Evolutionary conservation across 2,329 filamentous ascomycete genomes (phyloP), one percentile per base, ranked within the genome.

Genomic region (Calonectria pseudoturangicola): DNA sequence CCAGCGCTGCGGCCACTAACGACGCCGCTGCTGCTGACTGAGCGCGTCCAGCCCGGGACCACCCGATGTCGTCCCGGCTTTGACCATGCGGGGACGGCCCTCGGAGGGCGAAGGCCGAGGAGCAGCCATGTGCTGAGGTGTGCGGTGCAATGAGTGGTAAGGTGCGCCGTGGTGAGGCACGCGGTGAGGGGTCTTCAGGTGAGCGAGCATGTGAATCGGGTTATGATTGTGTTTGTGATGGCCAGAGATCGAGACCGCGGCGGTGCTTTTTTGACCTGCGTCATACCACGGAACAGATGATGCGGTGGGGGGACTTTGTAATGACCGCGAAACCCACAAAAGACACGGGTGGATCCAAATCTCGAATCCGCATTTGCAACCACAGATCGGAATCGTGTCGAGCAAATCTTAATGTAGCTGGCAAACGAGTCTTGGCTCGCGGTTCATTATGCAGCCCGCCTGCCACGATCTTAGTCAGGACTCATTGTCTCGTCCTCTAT

Each of bases 31-130:
- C 12, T 67, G 54, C 63, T 67, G 63, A 67, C 63, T 54, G 63
- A 68, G 48, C 47, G 30, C 28, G 28, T 16, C 50, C 58, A 68
- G 48, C 43, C 65, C 70, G 70, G 70, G 43, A 68, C 70, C 65
- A 68, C 70, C 70, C 70, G 70, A 72, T 45, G 39, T 43, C 30
- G 41, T 64, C 56, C 69, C 70, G 70, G 45, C 27, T 48, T 68
- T 68, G 56, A 45, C 54, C 66, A 68, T 63, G 33, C 21, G 39
- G 41, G 54, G 65, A 47, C 66, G 56, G 45, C 56, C 36, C 50
- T 36, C 41, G n/a, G 43, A 68, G 41, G 66, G 54, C 47, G 45
- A 63, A 58, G n/a, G 54, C 54, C 54, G 54, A 60, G 54, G 33
- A 58, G 54, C 54, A 6, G 62, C 5, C 41, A 51, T 41, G 41